Percentiles rank a stretch among this genome's conserved stretches.
phyloP scores from a whole-genome alignment of 768 basidiomycete genomes.

The Collybia nuda region DNA sequence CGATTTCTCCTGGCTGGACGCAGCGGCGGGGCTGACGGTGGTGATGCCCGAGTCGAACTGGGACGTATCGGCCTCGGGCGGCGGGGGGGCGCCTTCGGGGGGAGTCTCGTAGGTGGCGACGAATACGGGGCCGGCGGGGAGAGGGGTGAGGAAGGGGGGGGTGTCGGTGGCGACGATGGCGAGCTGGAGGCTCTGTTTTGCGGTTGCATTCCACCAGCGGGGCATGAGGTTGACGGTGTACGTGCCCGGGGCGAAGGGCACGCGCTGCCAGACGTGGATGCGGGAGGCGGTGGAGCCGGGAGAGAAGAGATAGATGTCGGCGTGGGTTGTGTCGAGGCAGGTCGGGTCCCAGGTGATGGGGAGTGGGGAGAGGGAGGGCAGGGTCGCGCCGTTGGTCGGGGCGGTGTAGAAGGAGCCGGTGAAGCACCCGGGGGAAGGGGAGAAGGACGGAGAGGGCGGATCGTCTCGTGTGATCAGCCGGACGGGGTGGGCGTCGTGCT shows the following conservation, averaged over 20 bases:
- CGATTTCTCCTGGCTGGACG: conserved; percentile 17
- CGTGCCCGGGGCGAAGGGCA: conserved; percentile 47
- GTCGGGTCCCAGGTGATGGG: conserved; percentile 65
- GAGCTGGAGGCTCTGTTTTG: conserved; percentile 52
- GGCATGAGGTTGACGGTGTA: conserved; percentile 54
- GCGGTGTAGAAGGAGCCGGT: conserved; percentile 62
- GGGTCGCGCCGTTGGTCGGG: conserved; percentile 45
- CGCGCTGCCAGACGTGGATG: conserved; percentile 50
- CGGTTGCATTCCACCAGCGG: conserved; percentile 70
- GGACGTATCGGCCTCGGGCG: conserved; percentile 41
- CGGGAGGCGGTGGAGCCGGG: conserved; percentile 39
- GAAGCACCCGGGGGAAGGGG: conserved; percentile 39
- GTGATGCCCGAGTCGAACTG: conserved; percentile 32
- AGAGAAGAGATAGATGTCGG: conserved; percentile 72
- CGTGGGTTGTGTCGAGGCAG: conserved; percentile 46
- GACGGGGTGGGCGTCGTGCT: no score
- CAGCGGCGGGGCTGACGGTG: conserved; percentile 35
- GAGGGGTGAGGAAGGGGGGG: conserved; percentile 48
- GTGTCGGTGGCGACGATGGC: conserved; percentile 51
- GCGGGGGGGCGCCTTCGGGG: conserved; percentile 30
- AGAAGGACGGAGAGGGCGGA: neutral
- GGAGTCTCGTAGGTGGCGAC: conserved; percentile 57
- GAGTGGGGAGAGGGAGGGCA: conserved; percentile 50
- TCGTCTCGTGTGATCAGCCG: neutral
- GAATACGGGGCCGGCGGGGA: conserved; percentile 71